These are phyloP conservation scores for Ailanthus altissimus DNA, from an alignment of 345 rosid species.

Conservation along the genomic window DNA sequence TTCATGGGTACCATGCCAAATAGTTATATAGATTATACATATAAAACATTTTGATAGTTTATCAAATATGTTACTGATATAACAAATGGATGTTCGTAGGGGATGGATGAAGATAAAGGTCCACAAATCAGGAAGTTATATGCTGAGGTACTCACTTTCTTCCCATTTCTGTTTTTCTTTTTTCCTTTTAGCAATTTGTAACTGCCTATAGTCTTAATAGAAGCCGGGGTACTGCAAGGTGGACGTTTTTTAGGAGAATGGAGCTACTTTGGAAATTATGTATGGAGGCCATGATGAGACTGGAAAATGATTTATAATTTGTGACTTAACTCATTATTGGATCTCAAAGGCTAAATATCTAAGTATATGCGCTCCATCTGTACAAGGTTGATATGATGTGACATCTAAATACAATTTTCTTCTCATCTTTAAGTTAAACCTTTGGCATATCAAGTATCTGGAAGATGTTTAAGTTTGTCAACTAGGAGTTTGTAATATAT, in stretches of 20 bases:
- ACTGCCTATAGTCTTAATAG: neutral
- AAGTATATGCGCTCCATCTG: neutral
- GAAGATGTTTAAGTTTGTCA: constrained; percentile 1
- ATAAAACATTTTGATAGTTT: constrained; percentile 2
- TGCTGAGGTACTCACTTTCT: constrained; percentile 30
- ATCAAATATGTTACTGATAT: neutral
- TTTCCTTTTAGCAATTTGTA: neutral
- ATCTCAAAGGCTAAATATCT: neutral
- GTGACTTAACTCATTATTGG: neutral
- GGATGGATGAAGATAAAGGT: constrained; percentile 46
- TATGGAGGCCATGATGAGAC: neutral
- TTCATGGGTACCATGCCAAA: constrained; percentile 2
- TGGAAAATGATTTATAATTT: neutral
- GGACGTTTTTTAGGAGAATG: neutral
- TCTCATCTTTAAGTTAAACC: neutral
- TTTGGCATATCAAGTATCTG: neutral
- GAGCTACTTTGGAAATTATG: neutral
- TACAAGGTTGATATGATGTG: neutral
- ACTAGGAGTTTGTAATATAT: neutral
- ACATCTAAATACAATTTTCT: neutral
- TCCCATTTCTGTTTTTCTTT: neutral
- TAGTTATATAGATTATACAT: constrained; percentile 1
- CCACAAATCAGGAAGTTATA: constrained; percentile 44
- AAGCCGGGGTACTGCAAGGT: neutral
- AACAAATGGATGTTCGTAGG: constrained; percentile 28